A percentile compares a stretch with the other conserved stretches of the same genome.
Conservation (phyloP, 1,284 basidiomycete genomes). For the Mycena citricolor region DNA sequence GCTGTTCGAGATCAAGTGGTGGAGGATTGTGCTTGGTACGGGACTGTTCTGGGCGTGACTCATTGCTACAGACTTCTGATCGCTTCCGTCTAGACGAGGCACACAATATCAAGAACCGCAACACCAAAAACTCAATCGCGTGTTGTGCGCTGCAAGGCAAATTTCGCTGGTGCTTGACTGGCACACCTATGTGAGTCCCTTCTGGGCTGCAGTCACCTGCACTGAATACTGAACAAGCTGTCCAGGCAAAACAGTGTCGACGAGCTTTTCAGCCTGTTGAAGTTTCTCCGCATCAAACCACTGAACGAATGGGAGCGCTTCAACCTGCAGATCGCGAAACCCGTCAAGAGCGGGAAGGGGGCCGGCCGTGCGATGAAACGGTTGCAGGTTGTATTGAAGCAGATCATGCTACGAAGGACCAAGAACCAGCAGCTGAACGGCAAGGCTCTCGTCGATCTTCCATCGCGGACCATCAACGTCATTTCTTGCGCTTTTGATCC, state of each 20-base stretch:
- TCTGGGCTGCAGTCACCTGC: not conserved
- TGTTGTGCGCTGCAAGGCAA: constrained; percentile 79
- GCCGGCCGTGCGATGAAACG: constrained; percentile 77
- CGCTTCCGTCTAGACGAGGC: constrained; percentile 75
- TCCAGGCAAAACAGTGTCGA: constrained; percentile 82
- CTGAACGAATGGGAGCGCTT: constrained; percentile 82
- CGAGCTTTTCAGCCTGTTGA: constrained; percentile 87
- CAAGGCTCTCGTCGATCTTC: constrained; percentile 83
- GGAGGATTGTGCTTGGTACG: constrained; percentile 81
- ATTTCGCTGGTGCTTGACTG: constrained; percentile 89
- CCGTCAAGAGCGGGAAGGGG: constrained; percentile 72
- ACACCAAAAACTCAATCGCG: constrained; percentile 79
- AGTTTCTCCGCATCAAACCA: constrained; percentile 85
- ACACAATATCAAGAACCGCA: constrained; percentile 95
- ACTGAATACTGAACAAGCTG: not conserved
- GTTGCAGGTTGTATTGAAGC: constrained; percentile 80
- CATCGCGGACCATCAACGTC: constrained; percentile 71
- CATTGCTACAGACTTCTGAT: constrained; percentile 2
- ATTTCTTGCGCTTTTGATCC: constrained; percentile 72
- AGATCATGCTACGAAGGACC: constrained; percentile 88
- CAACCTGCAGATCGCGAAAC: constrained; percentile 76
- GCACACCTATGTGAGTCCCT: constrained; percentile 79
- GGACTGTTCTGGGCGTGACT: constrained; percentile 1
- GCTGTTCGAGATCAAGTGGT: constrained; percentile 82
- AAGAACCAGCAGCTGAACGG: constrained; percentile 86